Base-by-base conservation (phyloP, 2,329 filamentous ascomycete species). In the Fusarium marasasianum region DNA sequence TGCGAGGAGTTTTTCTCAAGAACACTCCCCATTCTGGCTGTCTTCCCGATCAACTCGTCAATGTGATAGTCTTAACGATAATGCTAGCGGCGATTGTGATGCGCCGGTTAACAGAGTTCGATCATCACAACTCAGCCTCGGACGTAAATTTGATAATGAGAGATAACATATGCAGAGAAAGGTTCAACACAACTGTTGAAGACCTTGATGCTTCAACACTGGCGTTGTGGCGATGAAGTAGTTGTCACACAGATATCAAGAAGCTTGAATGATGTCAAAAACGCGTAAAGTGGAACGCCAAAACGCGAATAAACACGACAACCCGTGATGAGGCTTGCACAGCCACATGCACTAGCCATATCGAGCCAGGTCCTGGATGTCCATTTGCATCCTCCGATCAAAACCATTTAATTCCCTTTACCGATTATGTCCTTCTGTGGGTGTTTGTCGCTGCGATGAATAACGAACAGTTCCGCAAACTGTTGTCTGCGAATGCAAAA, bases 401-500 rank as follows among this genome's bases (percentile, higher is more conserved):
- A 41, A 31, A 29, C 35, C 50, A 26, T 31, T 15, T 29, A n/a
- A 35, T 55, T 69, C 47, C 41, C 37, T 38, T 44, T 22, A 50
- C 33, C 13, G 20, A 44, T 31, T 38, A 37, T 47, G n/a, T 24
- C 40, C 14, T 45, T 51, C n/a, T n/a, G 22, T 29, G 38, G 15
- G 38, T 38, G 35, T n/a, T 37, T 38, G 18, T 50, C 45, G 62
- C 55, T 61, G 72, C 48, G 43, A 98, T 99, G 96, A 97, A 98
- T 82, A 98, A 98, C 87, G 91, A 95, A 48, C 94, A 98, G 79
- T 99, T 99, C 79, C 92, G 96, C 62, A 92, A 93, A 73, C 88
- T 98, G 12, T 83, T 98, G 29, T 86, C 91, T 51, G 82, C 82
- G 45, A 87, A 86, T 68, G 79, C 86, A 12, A 79, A 82, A 63